phyloP scores from a whole-genome alignment of 2,329 filamentous ascomycete species.

The Trichoderma afroharzianum region DNA sequence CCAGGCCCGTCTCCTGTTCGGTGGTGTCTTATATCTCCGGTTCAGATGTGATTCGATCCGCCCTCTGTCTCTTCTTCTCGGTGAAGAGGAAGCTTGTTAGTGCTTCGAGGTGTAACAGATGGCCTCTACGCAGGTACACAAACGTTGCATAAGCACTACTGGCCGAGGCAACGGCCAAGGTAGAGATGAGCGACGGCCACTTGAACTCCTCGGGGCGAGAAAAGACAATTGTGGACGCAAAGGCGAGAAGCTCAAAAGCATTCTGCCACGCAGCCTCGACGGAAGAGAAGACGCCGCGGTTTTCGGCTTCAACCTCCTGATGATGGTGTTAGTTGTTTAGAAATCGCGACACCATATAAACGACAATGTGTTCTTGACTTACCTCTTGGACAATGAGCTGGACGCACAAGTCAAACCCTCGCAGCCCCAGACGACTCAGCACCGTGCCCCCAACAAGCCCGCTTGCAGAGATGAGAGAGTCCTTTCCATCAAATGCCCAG shows the following conservation, averaged over 20 bases:
- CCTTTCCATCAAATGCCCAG: constrained; percentile 27
- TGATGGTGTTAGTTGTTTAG: not conserved
- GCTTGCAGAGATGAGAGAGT: constrained; percentile 38
- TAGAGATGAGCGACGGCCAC: constrained; percentile 53
- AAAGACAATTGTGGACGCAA: constrained; percentile 62
- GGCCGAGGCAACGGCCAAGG: constrained; percentile 3
- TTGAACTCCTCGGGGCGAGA: constrained; percentile 60
- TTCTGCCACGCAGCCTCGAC: constrained; percentile 67
- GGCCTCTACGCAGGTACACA: constrained; percentile 10
- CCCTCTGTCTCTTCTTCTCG: not conserved
- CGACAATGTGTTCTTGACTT: constrained; percentile 20
- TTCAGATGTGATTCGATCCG: not conserved
- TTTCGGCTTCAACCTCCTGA: constrained; percentile 51
- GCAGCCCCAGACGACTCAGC: constrained; percentile 57
- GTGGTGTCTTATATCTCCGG: not conserved
- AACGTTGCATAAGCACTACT: constrained; percentile 4
- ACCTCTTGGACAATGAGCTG: constrained; percentile 62
- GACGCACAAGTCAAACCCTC: constrained; percentile 58
- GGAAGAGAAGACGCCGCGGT: constrained; percentile 65
- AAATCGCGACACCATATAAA: not conserved
- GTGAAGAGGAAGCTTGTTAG: not conserved
- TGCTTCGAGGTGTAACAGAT: constrained; percentile 9
- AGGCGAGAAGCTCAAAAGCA: constrained; percentile 65
- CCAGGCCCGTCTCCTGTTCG: not conserved
- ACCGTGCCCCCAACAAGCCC: constrained; percentile 49